phyloP scores from a whole-genome alignment of 164 flowering plant genomes.

The Umbellularia californica region DNA sequence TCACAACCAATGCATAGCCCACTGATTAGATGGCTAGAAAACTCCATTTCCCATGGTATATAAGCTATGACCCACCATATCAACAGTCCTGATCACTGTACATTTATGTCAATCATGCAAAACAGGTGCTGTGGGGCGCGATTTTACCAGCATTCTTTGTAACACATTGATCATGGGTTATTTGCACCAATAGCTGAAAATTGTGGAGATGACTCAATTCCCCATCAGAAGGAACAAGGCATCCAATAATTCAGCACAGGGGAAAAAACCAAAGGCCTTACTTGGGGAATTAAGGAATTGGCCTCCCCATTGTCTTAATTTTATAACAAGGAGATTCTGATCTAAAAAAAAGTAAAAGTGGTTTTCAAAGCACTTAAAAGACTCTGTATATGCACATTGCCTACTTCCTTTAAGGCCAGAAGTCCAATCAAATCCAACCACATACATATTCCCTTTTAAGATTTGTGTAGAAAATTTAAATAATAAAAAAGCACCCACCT shows the following conservation, averaged over 20 bases:
- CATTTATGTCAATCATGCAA: too few relatives aligned
- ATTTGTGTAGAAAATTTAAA: conserved; percentile 6
- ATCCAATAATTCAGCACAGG: not conserved
- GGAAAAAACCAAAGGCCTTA: conserved; percentile 1
- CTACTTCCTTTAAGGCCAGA: conserved; percentile 13
- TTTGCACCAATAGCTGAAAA: not conserved
- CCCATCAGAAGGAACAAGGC: not conserved
- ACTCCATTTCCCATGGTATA: not conserved
- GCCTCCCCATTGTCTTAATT: not conserved
- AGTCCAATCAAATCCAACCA: conserved; percentile 23
- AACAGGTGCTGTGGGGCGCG: too few relatives aligned
- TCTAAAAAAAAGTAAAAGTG: conserved; percentile 18
- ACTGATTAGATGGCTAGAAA: not conserved
- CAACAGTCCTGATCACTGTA: not conserved
- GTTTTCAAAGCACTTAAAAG: conserved; percentile 28
- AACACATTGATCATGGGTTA: too few relatives aligned
- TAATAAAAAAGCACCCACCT: conserved; percentile 21
- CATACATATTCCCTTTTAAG: conserved; percentile 26
- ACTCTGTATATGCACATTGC: conserved; percentile 23
- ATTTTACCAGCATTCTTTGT: too few relatives aligned
- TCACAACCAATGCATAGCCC: not conserved
- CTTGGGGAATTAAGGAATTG: not conserved
- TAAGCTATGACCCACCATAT: not conserved
- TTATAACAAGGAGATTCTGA: conserved; percentile 10
- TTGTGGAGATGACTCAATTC: not conserved